These are phyloP conservation scores for Tuber melanosporum DNA, from an alignment of 495 filamentous ascomycete species.

Conservation along the genomic window DNA sequence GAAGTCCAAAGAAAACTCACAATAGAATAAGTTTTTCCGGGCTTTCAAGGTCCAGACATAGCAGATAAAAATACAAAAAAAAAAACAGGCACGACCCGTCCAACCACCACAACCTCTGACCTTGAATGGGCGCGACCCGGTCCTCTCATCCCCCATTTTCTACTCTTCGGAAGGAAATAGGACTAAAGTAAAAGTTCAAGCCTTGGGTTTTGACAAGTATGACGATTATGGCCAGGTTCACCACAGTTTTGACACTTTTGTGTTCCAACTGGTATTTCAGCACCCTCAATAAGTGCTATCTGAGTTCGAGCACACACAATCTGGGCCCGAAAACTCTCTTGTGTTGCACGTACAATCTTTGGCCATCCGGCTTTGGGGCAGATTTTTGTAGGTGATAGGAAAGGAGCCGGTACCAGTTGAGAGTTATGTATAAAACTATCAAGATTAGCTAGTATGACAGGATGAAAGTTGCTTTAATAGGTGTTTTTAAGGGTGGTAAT, in stretches of 20 bases:
- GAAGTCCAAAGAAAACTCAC: no score
- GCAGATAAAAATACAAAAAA: no score
- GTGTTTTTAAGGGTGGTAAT: not conserved
- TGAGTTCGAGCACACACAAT: not conserved
- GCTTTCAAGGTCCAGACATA: no score
- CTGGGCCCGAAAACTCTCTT: not conserved
- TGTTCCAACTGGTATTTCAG: accelerated
- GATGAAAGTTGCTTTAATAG: not conserved
- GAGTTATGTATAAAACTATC: not conserved
- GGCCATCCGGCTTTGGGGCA: not conserved
- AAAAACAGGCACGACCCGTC: not conserved
- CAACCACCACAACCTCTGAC: not conserved
- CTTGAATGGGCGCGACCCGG: not conserved
- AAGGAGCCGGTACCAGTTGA: not conserved
- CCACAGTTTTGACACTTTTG: not conserved
- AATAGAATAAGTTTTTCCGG: no score
- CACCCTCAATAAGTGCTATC: not conserved
- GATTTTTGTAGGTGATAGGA: not conserved
- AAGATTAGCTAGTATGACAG: not conserved
- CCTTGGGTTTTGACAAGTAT: not conserved
- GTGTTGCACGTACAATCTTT: not conserved
- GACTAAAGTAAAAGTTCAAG: not conserved
- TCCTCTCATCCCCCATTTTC: not conserved
- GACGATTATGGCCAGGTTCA: not conserved
- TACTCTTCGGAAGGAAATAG: not conserved